phyloP scores from a whole-genome alignment of 176 grass and related monocot species.

The Eremochloa ophiuroides region DNA sequence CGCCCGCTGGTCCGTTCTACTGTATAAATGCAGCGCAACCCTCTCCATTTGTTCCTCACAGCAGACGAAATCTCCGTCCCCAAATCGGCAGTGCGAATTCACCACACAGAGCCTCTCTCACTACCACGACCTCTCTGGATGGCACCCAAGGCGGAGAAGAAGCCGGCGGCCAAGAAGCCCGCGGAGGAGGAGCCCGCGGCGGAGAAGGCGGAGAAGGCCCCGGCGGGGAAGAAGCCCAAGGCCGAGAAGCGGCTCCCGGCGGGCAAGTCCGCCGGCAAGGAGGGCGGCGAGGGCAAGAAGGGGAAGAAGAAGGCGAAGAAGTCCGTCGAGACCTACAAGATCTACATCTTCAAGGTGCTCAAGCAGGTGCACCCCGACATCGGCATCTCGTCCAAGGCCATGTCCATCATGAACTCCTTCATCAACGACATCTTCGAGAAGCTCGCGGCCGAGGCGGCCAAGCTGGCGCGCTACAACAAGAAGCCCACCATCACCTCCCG shows the following conservation, averaged over 20 bases:
- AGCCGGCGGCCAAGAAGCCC: slow-evolving; percentile 35
- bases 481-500: slow-evolving; percentile 64
- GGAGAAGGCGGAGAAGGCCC: slow-evolving; percentile 24
- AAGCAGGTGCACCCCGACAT: slow-evolving; percentile 82
- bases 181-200: slow-evolving; percentile 17
- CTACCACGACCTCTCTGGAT: no score
- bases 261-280: slow-evolving; percentile 17
- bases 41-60: background rate
- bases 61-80: background rate
- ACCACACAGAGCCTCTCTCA: background rate
- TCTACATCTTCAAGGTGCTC: slow-evolving; percentile 83
- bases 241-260: slow-evolving; percentile 25
- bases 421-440: slow-evolving; percentile 96
- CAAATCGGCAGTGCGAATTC: background rate
- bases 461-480: slow-evolving; percentile 54
- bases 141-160: slow-evolving; percentile 33
- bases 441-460: slow-evolving; percentile 48
- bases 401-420: slow-evolving; percentile 92
- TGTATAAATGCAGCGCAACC: background rate
- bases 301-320: slow-evolving; percentile 36
- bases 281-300: slow-evolving; percentile 30
- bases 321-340: slow-evolving; percentile 69
- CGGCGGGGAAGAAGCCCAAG: slow-evolving; percentile 34
- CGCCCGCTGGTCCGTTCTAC: background rate
- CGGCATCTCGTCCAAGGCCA: slow-evolving; percentile 74